phyloP scores from a whole-genome alignment of 441 rosid genomes.

The Metrosideros polymorpha region DNA sequence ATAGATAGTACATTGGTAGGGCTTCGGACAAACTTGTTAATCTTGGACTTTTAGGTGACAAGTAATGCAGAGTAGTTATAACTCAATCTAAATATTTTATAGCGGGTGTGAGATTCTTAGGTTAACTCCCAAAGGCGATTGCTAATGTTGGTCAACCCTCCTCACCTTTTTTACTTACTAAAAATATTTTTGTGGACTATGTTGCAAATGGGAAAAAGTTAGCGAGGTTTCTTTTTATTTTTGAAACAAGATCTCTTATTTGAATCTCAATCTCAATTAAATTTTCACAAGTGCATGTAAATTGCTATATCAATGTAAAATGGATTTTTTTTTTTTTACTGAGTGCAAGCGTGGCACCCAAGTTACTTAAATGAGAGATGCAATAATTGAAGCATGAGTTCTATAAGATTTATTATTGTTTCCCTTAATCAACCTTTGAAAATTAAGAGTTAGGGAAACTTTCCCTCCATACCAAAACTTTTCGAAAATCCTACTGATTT shows the following conservation, averaged over 20 bases:
- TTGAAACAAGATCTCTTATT: background rate
- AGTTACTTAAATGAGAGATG: too few relatives aligned
- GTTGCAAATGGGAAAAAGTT: background rate
- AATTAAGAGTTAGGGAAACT: background rate
- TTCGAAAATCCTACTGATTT: background rate
- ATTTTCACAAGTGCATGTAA: background rate
- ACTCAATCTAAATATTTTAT: background rate
- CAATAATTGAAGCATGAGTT: fast-evolving
- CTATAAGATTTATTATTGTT: background rate
- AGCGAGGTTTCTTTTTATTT: background rate
- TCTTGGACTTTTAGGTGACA: background rate
- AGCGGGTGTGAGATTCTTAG: background rate
- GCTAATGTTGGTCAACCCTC: background rate
- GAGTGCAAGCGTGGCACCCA: background rate
- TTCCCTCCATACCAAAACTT: background rate
- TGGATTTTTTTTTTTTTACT: too few relatives aligned
- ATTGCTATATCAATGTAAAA: background rate
- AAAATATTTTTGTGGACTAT: background rate
- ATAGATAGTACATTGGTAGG: background rate
- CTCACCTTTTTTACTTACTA: background rate
- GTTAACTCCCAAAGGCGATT: background rate
- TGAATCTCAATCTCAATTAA: background rate
- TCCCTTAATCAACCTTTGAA: background rate
- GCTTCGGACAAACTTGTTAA: background rate
- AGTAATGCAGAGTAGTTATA: background rate